Percentiles rank a stretch among this genome's conserved stretches.
These are phyloP conservation scores for Bryum argenteum DNA, from an alignment of 225 moss, liverwort and hornwort genomes.

Conservation along the genomic window DNA sequence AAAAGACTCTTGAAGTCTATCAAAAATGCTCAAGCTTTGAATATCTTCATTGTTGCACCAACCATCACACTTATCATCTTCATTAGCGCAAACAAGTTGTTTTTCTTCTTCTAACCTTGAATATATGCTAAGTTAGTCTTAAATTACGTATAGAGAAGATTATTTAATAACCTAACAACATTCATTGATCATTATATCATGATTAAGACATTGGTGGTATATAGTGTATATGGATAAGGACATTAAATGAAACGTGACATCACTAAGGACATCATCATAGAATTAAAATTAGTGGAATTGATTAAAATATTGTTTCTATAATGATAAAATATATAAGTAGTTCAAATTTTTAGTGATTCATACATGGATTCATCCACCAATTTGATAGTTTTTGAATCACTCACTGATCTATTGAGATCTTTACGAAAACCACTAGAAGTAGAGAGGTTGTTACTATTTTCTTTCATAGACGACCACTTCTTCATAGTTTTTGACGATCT, in stretches of 20 bases:
- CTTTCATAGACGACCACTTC: conserved; percentile 26
- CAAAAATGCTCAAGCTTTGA: conserved; percentile 22
- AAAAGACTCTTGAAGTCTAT: conserved; percentile 25
- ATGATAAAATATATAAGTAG: too few relatives aligned
- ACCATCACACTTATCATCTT: conserved; percentile 37
- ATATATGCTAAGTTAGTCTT: background rate
- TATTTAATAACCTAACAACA: background rate
- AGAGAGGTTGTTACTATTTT: conserved; percentile 9
- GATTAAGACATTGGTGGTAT: too few relatives aligned
- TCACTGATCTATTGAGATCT: conserved; percentile 26
- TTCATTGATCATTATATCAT: too few relatives aligned
- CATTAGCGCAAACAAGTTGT: conserved; percentile 38
- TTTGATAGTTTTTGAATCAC: conserved; percentile 41
- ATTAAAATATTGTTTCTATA: too few relatives aligned
- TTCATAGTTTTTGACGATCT: background rate
- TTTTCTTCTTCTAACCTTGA: conserved; percentile 52
- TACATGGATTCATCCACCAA: conserved; percentile 53
- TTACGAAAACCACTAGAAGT: background rate
- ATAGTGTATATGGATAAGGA: too few relatives aligned
- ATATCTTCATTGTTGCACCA: conserved; percentile 34
- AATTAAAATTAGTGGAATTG: too few relatives aligned
- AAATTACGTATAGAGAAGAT: fast-evolving
- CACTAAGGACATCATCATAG: too few relatives aligned
- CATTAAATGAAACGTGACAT: too few relatives aligned
- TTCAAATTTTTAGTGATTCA: background rate